Evolutionary conservation across 345 rosid genomes (phyloP), one percentile per base, ranked within the genome.

Genomic region (Euphorbia pulcherrima): DNA sequence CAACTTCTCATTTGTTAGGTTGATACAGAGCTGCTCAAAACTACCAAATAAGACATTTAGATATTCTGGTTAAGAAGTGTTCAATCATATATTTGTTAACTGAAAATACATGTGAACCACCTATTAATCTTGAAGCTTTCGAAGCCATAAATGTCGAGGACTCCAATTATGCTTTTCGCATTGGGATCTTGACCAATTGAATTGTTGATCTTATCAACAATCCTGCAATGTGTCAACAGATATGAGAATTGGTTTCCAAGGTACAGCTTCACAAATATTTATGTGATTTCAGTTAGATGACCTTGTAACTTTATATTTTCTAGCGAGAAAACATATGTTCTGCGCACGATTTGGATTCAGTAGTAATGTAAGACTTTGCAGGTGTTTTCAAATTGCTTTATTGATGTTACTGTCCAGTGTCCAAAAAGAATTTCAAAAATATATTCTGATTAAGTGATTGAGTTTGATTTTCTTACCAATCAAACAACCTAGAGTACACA

Each of bases 1-100:
- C 75, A 88, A 81, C 80, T 88, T 88, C 75, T 88, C 90, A 72
- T 88, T 88, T 66, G 94, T 88, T 50, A 88, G 81, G 72, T 88
- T 88, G 81, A 88, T 88, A 37, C 94, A 86, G 21, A 88, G 80
- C 86, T 88, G 94, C 75, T 88, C 94, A 77, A 88, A 88, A 72
- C 94, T 88, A 75, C 60, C 41, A 74, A n/a, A 64, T 46, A 0
- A 27, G 21, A 44, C 6, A 39, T 52, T 72, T 30, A 74, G 74
- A 69, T 72, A 2, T 66, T 59, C 55, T 52, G 23, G 62, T 50
- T 48, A 17, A 53, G 27, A 53, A 21, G 26, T 53, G 57, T 53
- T 50, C 24, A 50, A 73, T 16, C 23, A 16, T 68, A 16, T 48
- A 20, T 60, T 26, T 20, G 20, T 26, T 14, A 21, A 47, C 26